Conservation (phyloP, 1,284 basidiomycete genomes). For the Coniferiporia sulphurascens region DNA sequence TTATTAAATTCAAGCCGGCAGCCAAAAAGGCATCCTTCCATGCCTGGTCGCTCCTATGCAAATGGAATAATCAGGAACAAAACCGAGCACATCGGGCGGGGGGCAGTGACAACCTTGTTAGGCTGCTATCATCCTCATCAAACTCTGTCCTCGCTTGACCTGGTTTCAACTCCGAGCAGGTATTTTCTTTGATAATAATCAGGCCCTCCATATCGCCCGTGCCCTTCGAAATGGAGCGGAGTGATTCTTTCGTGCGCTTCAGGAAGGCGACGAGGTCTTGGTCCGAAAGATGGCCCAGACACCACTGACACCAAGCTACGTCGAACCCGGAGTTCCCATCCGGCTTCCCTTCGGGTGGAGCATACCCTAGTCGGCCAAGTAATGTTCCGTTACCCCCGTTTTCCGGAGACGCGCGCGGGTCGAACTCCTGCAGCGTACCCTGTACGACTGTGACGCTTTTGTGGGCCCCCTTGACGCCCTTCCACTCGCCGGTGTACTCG, state of each 20-base stretch:
- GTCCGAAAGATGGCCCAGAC: slow-evolving; percentile 83
- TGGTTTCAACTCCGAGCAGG: slow-evolving; percentile 59
- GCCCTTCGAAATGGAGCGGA: slow-evolving; percentile 40
- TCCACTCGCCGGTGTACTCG: slow-evolving; percentile 46
- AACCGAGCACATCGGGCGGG: background rate
- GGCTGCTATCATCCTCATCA: slow-evolving; percentile 83
- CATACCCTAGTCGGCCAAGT: slow-evolving; percentile 56
- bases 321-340: slow-evolving; percentile 58
- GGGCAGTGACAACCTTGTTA: slow-evolving; percentile 59
- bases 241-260: slow-evolving; percentile 49
- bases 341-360: slow-evolving; percentile 32
- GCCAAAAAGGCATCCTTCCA: slow-evolving; percentile 73
- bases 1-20: slow-evolving; percentile 64
- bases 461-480: slow-evolving; percentile 51
- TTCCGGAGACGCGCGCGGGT: slow-evolving; percentile 41
- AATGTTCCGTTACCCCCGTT: slow-evolving; percentile 31
- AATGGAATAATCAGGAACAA: slow-evolving; percentile 1
- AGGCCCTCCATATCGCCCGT: slow-evolving; percentile 33
- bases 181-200: slow-evolving; percentile 89
- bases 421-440: slow-evolving; percentile 73
- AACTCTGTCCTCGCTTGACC: slow-evolving; percentile 58
- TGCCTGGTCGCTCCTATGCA: slow-evolving; percentile 46
- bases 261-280: slow-evolving; percentile 76
- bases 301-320: slow-evolving; percentile 94
- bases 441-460: slow-evolving; percentile 82